Percentiles rank a stretch among this genome's conserved stretches.
phyloP scores from a whole-genome alignment of 2,329 filamentous ascomycete species.

The Nigrospora sphaerica region DNA sequence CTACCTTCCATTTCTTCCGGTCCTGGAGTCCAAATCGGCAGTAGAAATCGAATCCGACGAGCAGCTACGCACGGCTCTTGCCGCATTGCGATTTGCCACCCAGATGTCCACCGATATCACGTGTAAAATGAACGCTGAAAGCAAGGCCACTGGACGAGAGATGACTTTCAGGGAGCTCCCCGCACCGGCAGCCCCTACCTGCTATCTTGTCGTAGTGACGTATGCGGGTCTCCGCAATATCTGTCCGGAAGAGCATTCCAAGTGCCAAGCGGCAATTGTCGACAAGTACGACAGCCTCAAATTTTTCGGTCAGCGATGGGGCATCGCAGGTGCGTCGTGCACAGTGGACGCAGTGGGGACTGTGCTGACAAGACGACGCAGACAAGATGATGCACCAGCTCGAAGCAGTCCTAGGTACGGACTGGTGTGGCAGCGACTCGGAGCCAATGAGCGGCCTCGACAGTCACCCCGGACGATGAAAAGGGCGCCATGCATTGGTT shows the following conservation, averaged over 20 bases:
- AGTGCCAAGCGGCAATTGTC: conserved; percentile 18
- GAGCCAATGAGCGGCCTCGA: no score
- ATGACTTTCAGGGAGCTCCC: conserved; percentile 14
- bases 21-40: conserved; percentile 14
- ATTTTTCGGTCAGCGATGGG: conserved; percentile 24
- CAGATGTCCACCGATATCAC: conserved; percentile 25
- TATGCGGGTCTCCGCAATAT: conserved; percentile 17
- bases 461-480: no score
- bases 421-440: conserved; percentile 9
- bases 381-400: conserved; percentile 24
- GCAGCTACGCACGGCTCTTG: conserved; percentile 17
- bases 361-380: conserved; percentile 5
- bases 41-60: conserved; percentile 6
- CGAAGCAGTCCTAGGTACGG: conserved; percentile 15
- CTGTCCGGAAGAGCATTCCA: conserved; percentile 18
- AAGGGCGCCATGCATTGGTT: no score
- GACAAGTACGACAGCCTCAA: conserved; percentile 25
- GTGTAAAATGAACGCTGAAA: conserved; percentile 21
- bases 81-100: conserved; percentile 22
- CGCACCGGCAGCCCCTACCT: conserved; percentile 21
- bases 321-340: conserved; percentile 21
- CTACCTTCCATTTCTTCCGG: conserved; percentile 21
- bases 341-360: neutral
- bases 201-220: conserved; percentile 21
- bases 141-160: conserved; percentile 4